Percentiles rank a stretch among this genome's conserved stretches.
phyloP scores from a whole-genome alignment of 345 rosid genomes.

The Sisymbrium altissimum region DNA sequence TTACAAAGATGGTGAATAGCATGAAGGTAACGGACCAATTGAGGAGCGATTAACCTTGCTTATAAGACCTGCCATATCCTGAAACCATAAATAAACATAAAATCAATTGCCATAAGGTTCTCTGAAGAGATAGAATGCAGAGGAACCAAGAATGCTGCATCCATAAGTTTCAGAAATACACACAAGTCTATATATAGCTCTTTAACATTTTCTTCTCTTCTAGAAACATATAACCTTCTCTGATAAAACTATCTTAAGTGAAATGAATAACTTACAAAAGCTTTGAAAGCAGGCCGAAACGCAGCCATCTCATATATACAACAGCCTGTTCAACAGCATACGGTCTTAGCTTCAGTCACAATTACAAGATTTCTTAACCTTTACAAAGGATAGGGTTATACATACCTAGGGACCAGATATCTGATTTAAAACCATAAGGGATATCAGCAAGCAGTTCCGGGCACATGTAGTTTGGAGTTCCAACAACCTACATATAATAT shows the following conservation, averaged over 20 bases:
- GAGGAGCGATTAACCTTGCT: conserved; percentile 99
- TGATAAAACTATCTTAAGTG: background rate
- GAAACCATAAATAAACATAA: conserved; percentile 26
- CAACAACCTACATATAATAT: conserved; percentile 74
- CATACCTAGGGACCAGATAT: conserved; percentile 97
- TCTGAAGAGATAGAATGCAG: background rate
- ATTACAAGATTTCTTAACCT: background rate
- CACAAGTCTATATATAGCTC: conserved; percentile 7
- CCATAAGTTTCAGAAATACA: background rate
- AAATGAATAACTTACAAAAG: conserved; percentile 64
- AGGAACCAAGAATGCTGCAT: background rate
- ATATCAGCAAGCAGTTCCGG: conserved; percentile 97
- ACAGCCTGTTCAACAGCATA: conserved; percentile 67
- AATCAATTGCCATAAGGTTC: conserved; percentile 18
- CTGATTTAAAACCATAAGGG: conserved; percentile 98
- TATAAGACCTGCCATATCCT: conserved; percentile 99
- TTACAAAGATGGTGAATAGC: conserved; percentile 93
- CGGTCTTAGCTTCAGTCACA: conserved; percentile 24
- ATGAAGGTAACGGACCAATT: conserved; percentile 88
- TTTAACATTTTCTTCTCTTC: background rate
- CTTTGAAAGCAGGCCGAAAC: conserved; percentile 95
- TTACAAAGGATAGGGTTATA: background rate
- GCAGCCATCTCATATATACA: conserved; percentile 99
- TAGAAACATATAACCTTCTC: background rate
- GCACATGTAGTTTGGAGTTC: conserved; percentile 99